A percentile compares a stretch with the other conserved stretches of the same genome.
These are phyloP conservation scores for Chaetomium globosum DNA, from an alignment of 2,329 filamentous ascomycete species.

Conservation along the genomic window DNA sequence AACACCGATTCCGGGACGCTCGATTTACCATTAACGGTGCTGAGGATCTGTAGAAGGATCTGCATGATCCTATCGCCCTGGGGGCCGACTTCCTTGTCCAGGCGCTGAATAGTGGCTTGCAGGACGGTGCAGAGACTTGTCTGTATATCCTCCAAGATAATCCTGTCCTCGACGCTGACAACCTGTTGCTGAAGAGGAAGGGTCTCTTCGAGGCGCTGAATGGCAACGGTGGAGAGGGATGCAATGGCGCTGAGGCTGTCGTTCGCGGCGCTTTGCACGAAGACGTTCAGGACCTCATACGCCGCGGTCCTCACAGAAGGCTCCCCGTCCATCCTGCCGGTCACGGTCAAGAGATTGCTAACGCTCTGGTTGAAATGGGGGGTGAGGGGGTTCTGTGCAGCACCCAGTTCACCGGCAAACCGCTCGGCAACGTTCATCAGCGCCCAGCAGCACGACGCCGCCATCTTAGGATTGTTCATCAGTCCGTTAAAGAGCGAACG, in stretches of 20 bases:
- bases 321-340: constrained; percentile 79
- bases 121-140: constrained; percentile 91
- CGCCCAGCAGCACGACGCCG: constrained; percentile 97
- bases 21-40: constrained; percentile 77
- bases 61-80: constrained; percentile 95
- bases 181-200: constrained; percentile 88
- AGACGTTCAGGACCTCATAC: constrained; percentile 95
- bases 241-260: constrained; percentile 82
- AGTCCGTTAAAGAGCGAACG: constrained; percentile 87
- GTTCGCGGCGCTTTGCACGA: constrained; percentile 85
- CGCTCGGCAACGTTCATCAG: constrained; percentile 97
- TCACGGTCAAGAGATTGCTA: constrained; percentile 79
- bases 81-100: constrained; percentile 88
- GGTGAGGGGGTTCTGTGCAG: constrained; percentile 77
- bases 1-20: constrained; percentile 94
- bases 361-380: constrained; percentile 93
- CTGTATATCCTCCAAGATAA: constrained; percentile 96
- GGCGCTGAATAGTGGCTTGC: constrained; percentile 84
- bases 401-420: constrained; percentile 84
- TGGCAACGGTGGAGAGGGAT: constrained; percentile 80
- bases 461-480: constrained; percentile 92
- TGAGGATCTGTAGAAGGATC: constrained; percentile 77
- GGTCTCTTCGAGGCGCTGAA: constrained; percentile 89
- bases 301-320: constrained; percentile 90
- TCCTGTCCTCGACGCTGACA: constrained; percentile 93